Conservation (phyloP, 768 basidiomycete species). For the Naematelia encephala region DNA sequence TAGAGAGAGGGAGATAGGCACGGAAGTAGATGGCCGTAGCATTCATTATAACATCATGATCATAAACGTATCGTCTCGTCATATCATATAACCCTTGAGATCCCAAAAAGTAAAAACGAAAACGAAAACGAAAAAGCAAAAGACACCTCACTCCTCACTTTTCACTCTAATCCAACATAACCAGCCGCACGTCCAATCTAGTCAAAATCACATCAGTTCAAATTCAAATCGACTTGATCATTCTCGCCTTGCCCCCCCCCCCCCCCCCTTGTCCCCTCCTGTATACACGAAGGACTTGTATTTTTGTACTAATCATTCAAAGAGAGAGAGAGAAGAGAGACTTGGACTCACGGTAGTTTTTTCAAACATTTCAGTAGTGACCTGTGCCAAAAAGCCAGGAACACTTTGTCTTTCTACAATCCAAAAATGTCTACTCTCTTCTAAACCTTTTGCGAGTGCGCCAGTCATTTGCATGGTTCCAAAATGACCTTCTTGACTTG, state of each 20-base stretch:
- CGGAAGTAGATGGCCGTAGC: neutral
- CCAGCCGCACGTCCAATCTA: slow-evolving; percentile 20
- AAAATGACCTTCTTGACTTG: slow-evolving; percentile 50
- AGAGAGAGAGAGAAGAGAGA: neutral
- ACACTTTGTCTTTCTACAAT: slow-evolving; percentile 79
- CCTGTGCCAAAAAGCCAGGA: slow-evolving; percentile 81
- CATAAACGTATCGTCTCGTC: neutral
- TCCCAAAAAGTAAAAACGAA: neutral
- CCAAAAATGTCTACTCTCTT: slow-evolving; percentile 77
- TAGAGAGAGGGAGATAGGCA: neutral
- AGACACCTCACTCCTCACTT: no score
- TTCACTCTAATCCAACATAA: slow-evolving; percentile 19
- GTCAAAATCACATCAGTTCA: neutral
- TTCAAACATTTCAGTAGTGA: slow-evolving; percentile 84
- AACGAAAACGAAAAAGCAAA: no score
- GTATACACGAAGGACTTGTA: no score
- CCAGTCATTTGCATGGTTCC: slow-evolving; percentile 50
- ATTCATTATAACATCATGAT: neutral
- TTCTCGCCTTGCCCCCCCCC: neutral
- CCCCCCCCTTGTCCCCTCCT: no score
- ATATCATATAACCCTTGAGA: no score
- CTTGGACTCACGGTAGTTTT: slow-evolving; percentile 57
- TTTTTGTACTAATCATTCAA: no score
- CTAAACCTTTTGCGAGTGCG: slow-evolving; percentile 56
- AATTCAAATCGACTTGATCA: neutral